Conservation (phyloP, 345 rosid species). For the Kernera saxatilis region DNA sequence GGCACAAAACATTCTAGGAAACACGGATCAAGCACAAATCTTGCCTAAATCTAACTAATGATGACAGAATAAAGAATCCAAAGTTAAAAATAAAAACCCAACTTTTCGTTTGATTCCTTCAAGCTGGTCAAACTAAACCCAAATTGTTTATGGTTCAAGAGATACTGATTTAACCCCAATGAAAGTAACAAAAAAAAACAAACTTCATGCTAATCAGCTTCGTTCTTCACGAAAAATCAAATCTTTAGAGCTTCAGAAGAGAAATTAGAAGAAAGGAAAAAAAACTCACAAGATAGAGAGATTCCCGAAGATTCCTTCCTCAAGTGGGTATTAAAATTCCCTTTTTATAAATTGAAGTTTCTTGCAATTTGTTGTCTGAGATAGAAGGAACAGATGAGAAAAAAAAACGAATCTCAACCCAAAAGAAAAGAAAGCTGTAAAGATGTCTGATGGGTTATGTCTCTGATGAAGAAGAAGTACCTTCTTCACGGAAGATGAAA, state of each 20-base stretch:
- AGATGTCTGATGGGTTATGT: slow-evolving; percentile 17
- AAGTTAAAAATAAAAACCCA: slow-evolving; percentile 7
- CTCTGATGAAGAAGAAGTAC: slow-evolving; percentile 2
- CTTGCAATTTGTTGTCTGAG: slow-evolving; percentile 23
- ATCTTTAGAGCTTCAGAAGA: slow-evolving; percentile 10
- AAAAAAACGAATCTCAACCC: slow-evolving; percentile 4
- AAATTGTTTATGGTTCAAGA: slow-evolving; percentile 27
- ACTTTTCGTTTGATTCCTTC: slow-evolving; percentile 36
- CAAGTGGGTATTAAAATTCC: not conserved
- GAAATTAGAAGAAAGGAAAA: not conserved
- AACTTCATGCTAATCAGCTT: slow-evolving; percentile 2
- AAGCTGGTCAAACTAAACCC: slow-evolving; percentile 20
- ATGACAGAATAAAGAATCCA: slow-evolving; percentile 15
- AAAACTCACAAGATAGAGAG: slow-evolving; percentile 33
- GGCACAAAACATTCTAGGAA: slow-evolving; percentile 26
- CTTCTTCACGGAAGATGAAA: slow-evolving; percentile 11
- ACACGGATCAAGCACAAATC: slow-evolving; percentile 19
- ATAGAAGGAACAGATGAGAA: slow-evolving; percentile 27
- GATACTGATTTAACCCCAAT: not conserved
- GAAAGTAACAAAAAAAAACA: not conserved
- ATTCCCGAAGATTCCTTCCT: slow-evolving; percentile 40
- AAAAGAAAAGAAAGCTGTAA: slow-evolving; percentile 12
- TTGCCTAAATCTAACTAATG: slow-evolving; percentile 20
- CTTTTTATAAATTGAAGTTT: not conserved
- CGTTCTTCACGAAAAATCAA: not conserved